Evolutionary conservation across 306 rosid genomes (phyloP), one percentile per base, ranked within the genome.

Genomic region (Neltuma alba): DNA sequence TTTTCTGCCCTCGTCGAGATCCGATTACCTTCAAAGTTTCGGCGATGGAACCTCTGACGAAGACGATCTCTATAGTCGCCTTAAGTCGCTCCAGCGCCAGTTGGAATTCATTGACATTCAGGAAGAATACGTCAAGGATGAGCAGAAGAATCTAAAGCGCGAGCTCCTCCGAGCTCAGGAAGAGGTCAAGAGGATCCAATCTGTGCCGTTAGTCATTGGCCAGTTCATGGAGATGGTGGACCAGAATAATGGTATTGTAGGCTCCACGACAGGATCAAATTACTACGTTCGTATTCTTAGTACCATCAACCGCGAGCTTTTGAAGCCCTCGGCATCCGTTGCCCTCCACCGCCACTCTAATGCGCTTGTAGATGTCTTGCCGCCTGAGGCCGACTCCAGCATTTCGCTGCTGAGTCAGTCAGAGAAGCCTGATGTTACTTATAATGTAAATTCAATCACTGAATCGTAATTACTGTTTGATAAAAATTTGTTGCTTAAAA

Each of bases 191-290:
- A 79, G 99, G 93, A 93, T 96, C 79, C 99, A 96, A 69, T 96
- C 99, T 31, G 99, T 96, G 80, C 99, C 99, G 0, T 90, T 96
- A 2, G 99, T 96, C 2, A 96, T 96, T 1, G 99, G 99, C 16
- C 99, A 96, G 91, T 96, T 96, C 81, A 92, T 93, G 96, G 99
- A 96, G 85, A 96, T 96, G 99, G 98, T 96, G 2, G 99, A 96
- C 70, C 90, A 87, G 86, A 93, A 96, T 71, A 92, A 96, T 44
- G 99, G 98, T 3, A 96, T 96, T 47, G 99, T 96, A 3, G 99
- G 99, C 31, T 96, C 99, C n/a, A 96, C 99, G 3, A 96, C 99
- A 0, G 99, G 99, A 36, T 96, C 99, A 18, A 96, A 96, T 76
- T 96, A 96, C 81, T 96, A 96, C 27, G 99, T 96, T 2, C 76